phyloP scores from a whole-genome alignment of 495 filamentous ascomycete genomes.

The Penicillium psychrofluorescens region DNA sequence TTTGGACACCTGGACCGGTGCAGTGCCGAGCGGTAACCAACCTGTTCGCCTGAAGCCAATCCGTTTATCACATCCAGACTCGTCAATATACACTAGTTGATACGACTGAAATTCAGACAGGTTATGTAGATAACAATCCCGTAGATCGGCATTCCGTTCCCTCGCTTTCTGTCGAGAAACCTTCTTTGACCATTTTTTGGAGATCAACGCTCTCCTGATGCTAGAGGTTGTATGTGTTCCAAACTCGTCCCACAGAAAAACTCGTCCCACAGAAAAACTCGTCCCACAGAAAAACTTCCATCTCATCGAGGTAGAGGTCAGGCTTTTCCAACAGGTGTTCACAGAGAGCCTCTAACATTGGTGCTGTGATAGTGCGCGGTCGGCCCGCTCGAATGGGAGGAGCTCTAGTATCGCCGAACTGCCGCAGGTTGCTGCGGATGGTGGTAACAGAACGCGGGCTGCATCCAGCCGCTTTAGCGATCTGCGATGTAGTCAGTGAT shows the following conservation, averaged over 20 bases:
- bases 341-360: slow-evolving; percentile 22
- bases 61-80: neutral
- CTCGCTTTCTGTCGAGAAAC: slow-evolving; percentile 19
- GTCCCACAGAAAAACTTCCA: slow-evolving; percentile 25
- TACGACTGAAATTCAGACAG: neutral
- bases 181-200: slow-evolving; percentile 22
- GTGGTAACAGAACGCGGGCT: slow-evolving; percentile 1
- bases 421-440: slow-evolving; percentile 18
- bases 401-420: no score
- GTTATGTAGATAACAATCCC: slow-evolving; percentile 3
- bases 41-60: neutral
- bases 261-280: slow-evolving; percentile 30
- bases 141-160: slow-evolving; percentile 20
- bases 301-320: slow-evolving; percentile 21
- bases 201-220: neutral
- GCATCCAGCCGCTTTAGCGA: no score
- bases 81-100: neutral
- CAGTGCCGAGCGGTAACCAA: neutral
- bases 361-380: slow-evolving; percentile 11
- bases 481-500: no score
- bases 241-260: slow-evolving; percentile 31
- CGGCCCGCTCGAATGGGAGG: slow-evolving; percentile 14
- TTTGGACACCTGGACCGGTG: neutral
- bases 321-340: slow-evolving; percentile 27
- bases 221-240: slow-evolving; percentile 7